Percentiles rank a stretch among this genome's conserved stretches.
These are phyloP conservation scores for Peribolospora kevripleyi DNA, from an alignment of 768 basidiomycete genomes.

Conservation along the genomic window DNA sequence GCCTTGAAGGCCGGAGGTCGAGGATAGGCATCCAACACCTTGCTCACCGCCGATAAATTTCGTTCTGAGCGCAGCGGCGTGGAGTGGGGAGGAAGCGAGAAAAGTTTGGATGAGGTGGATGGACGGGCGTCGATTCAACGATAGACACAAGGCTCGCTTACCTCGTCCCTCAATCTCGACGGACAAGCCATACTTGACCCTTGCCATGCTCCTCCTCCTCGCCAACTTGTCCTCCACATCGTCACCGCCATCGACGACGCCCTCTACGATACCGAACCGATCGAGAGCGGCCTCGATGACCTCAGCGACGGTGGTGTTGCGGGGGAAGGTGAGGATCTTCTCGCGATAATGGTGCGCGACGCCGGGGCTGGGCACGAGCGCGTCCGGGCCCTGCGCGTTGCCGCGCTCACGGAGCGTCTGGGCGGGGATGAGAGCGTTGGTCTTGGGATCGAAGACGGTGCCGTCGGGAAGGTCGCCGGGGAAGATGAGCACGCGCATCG, in stretches of 20 bases:
- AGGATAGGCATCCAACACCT: constrained; percentile 48
- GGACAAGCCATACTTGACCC: constrained; percentile 62
- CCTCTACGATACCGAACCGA: constrained; percentile 78
- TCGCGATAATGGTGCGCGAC: constrained; percentile 39
- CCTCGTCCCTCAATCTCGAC: constrained; percentile 35
- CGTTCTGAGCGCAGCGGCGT: constrained; percentile 30
- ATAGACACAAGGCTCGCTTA: constrained; percentile 18
- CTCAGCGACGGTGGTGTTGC: constrained; percentile 87
- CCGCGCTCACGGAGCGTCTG: constrained; percentile 36
- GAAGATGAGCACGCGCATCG: constrained; percentile 64
- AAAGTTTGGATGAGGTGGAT: neutral
- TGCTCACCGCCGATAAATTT: constrained; percentile 52
- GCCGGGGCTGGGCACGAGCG: constrained; percentile 13
- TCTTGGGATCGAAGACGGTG: constrained; percentile 76
- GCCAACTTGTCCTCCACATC: constrained; percentile 81
- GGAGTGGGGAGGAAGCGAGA: neutral
- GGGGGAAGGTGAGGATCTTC: constrained; percentile 75
- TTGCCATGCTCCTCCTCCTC: constrained; percentile 48
- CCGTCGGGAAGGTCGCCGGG: constrained; percentile 80
- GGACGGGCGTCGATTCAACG: neutral
- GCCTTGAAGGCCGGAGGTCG: constrained; percentile 46
- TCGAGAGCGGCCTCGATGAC: constrained; percentile 82
- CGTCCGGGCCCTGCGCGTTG: constrained; percentile 8
- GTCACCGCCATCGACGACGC: constrained; percentile 96
- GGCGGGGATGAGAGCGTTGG: constrained; percentile 82